Percentiles rank a stretch among this genome's conserved stretches.
phyloP scores from a whole-genome alignment of 257 asterid genomes.

The Osmanthus fragrans region DNA sequence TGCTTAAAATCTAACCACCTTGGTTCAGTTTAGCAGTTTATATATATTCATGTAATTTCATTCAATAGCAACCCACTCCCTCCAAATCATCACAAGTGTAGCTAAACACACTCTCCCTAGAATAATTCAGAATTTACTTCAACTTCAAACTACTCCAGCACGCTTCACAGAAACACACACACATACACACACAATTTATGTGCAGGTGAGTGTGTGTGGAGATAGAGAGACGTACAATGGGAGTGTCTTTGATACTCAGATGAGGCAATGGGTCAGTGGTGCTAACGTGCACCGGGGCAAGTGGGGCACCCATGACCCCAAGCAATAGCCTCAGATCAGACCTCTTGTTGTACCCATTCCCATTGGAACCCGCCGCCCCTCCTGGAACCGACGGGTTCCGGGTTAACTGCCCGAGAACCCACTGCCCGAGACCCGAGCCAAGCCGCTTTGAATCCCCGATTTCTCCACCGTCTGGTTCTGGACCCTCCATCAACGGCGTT shows the following conservation, averaged over 20 bases:
- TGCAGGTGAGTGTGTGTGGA: not conserved
- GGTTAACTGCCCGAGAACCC: conserved; percentile 68
- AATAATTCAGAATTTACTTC: not conserved
- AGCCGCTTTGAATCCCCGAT: conserved; percentile 59
- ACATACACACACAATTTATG: not conserved
- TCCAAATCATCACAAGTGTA: not conserved
- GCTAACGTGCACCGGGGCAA: conserved; percentile 90
- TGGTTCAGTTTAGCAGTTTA: not conserved
- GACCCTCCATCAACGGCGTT: conserved; percentile 80
- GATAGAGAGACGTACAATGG: conserved; percentile 53
- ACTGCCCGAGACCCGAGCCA: conserved; percentile 66
- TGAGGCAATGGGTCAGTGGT: conserved; percentile 79
- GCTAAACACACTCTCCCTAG: not conserved
- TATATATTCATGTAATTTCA: not conserved
- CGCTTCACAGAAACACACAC: too few species aligned
- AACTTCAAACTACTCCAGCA: not conserved
- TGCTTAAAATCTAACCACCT: not conserved
- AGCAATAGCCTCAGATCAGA: conserved; percentile 89
- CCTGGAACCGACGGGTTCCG: conserved; percentile 63
- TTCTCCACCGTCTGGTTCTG: conserved; percentile 67
- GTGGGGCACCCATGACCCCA: conserved; percentile 97
- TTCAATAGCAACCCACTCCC: conserved; percentile 3
- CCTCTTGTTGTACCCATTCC: conserved; percentile 49
- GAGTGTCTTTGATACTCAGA: conserved; percentile 90
- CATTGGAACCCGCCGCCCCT: conserved; percentile 18